Base-by-base conservation (phyloP, 2,329 filamentous ascomycete genomes). In the Ustulina deusta region DNA sequence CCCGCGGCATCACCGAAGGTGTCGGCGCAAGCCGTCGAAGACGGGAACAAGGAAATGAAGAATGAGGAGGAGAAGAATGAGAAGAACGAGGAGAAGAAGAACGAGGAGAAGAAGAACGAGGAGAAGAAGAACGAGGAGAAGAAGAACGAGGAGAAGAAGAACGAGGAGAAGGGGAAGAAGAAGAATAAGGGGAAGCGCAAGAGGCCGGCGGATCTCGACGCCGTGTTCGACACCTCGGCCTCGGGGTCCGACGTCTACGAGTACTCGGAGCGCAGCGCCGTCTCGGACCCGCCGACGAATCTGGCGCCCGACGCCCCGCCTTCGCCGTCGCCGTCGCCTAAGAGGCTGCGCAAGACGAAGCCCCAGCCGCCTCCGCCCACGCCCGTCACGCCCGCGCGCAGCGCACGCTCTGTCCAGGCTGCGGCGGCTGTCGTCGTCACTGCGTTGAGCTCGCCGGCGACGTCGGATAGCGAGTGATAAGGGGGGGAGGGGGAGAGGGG, bases 181-280 rank as follows among this genome's bases (percentile, higher is more conserved):
- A 22, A 15, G 3, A 32, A 38, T 34, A 70, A 65, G 49, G 63
- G 67, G 44, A 73, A 71, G 67, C 73, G 70, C 36, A 63, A 54
- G 52, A 44, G 66, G 9, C 32, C 29, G 15, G 29, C 51, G 1
- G 29, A 27, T 22, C 3, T 55, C 25, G 56, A 61, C 46, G 27
- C 32, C 4, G 32, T 25, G 4, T 32, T 32, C n/a, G 9, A 11
- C 20, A n/a, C n/a, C n/a, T n/a, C n/a, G n/a, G n/a, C n/a, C n/a
- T n/a, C n/a, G n/a, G n/a, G n/a, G n/a, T 48, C 69, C 44, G 64
- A 64, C 6, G 67, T 70, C 13, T 74, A 76, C 52, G 74, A 76
- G 58, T 73, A 71, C 69, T 75, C 73, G 22, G 74, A 76, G 67
- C 55, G 46, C 5, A 65, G 68, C 61, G 74, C 74, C n/a, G 74